phyloP scores from a whole-genome alignment of 805 yeast genomes.

The Grigorovia yakushimaensis region DNA sequence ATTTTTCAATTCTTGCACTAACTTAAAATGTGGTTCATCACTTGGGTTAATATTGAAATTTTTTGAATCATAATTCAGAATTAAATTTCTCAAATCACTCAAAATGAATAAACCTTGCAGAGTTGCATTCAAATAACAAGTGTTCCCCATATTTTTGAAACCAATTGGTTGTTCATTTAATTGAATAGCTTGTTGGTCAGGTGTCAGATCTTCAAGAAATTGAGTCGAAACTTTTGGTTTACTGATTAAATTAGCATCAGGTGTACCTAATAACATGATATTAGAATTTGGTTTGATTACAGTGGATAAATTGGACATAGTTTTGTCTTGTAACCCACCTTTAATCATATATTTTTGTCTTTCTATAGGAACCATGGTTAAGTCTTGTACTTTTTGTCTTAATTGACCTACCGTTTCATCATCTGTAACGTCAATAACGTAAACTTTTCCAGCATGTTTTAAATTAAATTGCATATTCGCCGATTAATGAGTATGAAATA shows the following conservation, averaged over 20 bases:
- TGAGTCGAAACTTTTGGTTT: conserved; percentile 46
- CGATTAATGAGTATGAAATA: neutral
- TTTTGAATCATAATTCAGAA: conserved; percentile 45
- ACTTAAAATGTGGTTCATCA: conserved; percentile 28
- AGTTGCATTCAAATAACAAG: conserved; percentile 87
- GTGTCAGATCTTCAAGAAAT: conserved; percentile 61
- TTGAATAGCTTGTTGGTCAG: conserved; percentile 26
- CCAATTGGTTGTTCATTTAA: conserved; percentile 69
- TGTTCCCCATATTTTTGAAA: conserved; percentile 87
- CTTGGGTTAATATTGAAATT: conserved; percentile 36
- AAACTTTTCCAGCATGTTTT: conserved; percentile 60
- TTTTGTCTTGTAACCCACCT: conserved; percentile 75
- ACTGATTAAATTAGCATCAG: conserved; percentile 49
- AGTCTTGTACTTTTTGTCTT: conserved; percentile 58
- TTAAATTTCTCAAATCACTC: conserved; percentile 55
- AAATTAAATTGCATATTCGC: conserved; percentile 26
- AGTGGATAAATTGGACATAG: conserved; percentile 29
- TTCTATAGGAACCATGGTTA: conserved; percentile 76
- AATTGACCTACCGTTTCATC: conserved; percentile 39
- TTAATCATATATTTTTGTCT: conserved; percentile 86
- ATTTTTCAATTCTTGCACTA: conserved; percentile 40
- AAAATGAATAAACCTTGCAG: conserved; percentile 80
- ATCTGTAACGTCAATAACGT: conserved; percentile 34
- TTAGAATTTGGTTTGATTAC: conserved; percentile 58
- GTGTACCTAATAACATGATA: conserved; percentile 88